phyloP scores from a whole-genome alignment of 129 eudicot species.

The Ambrosia artemisiifolia region DNA sequence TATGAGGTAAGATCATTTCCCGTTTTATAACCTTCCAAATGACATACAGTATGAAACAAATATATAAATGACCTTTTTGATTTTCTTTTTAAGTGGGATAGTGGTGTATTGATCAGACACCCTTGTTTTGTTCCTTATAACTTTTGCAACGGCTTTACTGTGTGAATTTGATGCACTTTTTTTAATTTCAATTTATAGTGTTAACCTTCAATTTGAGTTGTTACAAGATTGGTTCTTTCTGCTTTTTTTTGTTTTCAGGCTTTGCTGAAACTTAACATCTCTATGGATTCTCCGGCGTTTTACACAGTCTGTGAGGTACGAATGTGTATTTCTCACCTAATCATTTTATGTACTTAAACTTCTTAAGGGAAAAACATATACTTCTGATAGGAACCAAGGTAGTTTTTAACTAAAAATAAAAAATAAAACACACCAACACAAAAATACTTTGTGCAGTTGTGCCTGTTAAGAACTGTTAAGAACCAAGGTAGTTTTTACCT shows the following conservation, averaged over 20 bases:
- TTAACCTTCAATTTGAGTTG: neutral
- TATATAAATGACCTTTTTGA: neutral
- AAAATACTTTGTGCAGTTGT: neutral
- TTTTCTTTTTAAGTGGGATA: neutral
- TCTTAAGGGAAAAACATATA: slow-evolving; percentile 1
- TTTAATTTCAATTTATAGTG: neutral
- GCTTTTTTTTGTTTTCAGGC: slow-evolving; percentile 45
- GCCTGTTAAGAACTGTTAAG: neutral
- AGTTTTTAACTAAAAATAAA: neutral
- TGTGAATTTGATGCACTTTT: neutral
- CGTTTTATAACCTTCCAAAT: neutral
- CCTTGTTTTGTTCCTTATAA: neutral
- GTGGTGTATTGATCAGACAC: neutral
- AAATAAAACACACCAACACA: neutral
- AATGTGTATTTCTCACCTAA: neutral
- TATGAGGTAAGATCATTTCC: slow-evolving; percentile 50
- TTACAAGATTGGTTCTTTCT: neutral
- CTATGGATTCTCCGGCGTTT: slow-evolving; percentile 87
- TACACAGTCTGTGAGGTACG: slow-evolving; percentile 94
- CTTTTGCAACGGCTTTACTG: neutral
- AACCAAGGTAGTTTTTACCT: too few relatives aligned
- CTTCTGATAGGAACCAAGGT: neutral
- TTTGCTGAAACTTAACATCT: slow-evolving; percentile 66
- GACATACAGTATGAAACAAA: neutral
- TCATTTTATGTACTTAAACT: neutral